Base-by-base conservation (phyloP, 2,329 filamentous ascomycete genomes). In the Lizonia empirigonia region DNA sequence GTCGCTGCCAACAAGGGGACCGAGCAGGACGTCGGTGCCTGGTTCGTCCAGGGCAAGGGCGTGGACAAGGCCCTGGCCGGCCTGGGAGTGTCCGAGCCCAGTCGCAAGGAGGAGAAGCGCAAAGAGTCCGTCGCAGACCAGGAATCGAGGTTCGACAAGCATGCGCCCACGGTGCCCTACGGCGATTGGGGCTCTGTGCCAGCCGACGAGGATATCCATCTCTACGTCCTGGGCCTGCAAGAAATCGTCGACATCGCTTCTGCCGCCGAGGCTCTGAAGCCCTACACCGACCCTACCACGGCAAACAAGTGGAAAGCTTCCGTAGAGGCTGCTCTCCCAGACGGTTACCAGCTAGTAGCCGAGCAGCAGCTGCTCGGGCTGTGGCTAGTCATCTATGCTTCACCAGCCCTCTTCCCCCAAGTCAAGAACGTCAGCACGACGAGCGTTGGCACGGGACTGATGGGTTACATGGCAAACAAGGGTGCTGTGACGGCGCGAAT, bases 381-480 rank as follows among this genome's bases (percentile, higher is more conserved):
- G 18, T 78, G 96, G 32, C 78, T 97, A 2, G 79, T 97, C 22
- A 82, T 97, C 20, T 97, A 94, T 68, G 92, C 91, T 2, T 90
- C 92, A 0, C 86, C 91, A 0, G 82, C 85, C 7, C 79, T 97
- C 32, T 84, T 84, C 1, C 80, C 86, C 0, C 88, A 87, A 2
- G 83, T 97, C 63, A 89, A 85, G 55, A 89, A 90, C 39, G 85
- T 96, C 60, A 95, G 90, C 72, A 91, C 88, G 1, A 86, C 86
- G 4, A 88, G 85, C 50, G 87, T 97, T 7, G 93, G 92, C 0
- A 99, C 94, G 0, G 94, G 94, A 0, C 74, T 97, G 34, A 84
- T 95, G 74, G 93, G 93, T 0, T 96, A 96, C 67, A 87, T 97
- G 78, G 94, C 94, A 8, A 99, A 99, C 73, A 99, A 99, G 71